phyloP scores from a whole-genome alignment of 2,329 filamentous ascomycete species.

The Cladosporium sphaerospermum region DNA sequence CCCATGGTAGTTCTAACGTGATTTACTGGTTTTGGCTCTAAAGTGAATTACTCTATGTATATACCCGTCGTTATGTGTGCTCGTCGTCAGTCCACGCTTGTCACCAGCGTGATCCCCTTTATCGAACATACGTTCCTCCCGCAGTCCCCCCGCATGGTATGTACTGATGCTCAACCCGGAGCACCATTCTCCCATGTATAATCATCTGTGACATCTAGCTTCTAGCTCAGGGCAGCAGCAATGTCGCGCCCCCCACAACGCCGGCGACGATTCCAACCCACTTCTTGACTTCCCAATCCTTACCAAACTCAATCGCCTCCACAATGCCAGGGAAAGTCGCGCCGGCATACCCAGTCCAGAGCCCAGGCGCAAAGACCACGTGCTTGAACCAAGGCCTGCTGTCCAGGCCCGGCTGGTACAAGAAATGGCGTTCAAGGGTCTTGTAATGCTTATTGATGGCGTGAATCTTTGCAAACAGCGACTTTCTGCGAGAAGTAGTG shows the following conservation, averaged over 20 bases:
- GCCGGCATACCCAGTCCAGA: slow-evolving; percentile 88
- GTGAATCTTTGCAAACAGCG: slow-evolving; percentile 41
- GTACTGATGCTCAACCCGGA: too few relatives aligned
- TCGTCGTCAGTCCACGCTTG: too few relatives aligned
- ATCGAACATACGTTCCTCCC: too few relatives aligned
- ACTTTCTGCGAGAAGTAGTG: slow-evolving; percentile 46
- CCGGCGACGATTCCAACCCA: slow-evolving; percentile 39
- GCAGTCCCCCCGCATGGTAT: too few relatives aligned
- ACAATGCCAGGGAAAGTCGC: slow-evolving; percentile 60
- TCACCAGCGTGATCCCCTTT: too few relatives aligned
- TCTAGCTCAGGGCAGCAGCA: not conserved
- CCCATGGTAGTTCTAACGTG: too few relatives aligned
- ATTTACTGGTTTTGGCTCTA: too few relatives aligned
- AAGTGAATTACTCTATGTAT: too few relatives aligned
- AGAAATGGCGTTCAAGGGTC: slow-evolving; percentile 70
- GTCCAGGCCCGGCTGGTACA: slow-evolving; percentile 71
- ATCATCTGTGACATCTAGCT: not conserved
- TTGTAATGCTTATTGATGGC: slow-evolving; percentile 77
- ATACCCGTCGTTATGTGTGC: too few relatives aligned
- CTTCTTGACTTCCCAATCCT: slow-evolving; percentile 34
- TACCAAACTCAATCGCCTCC: slow-evolving; percentile 50
- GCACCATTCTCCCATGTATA: too few relatives aligned
- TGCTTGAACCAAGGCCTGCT: slow-evolving; percentile 87
- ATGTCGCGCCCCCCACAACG: slow-evolving; percentile 30
- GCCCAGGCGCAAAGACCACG: slow-evolving; percentile 81